phyloP scores from a whole-genome alignment of 2,329 filamentous ascomycete genomes.

The Fonsecaea nubica region DNA sequence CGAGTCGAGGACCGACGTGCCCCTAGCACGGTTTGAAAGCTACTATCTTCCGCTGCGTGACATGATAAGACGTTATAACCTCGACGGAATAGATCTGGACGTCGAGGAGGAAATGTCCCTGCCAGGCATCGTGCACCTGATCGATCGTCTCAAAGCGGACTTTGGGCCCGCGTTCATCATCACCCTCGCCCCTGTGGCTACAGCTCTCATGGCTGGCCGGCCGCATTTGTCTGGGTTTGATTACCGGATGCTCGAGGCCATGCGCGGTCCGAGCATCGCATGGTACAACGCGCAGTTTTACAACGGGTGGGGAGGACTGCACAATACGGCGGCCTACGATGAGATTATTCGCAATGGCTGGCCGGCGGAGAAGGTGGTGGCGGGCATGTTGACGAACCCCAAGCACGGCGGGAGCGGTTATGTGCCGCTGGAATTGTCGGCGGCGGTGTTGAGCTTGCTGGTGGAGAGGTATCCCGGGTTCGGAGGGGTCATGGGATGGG shows the following conservation, averaged over 20 bases:
- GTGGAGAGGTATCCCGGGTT: slow-evolving; percentile 70
- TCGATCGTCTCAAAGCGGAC: slow-evolving; percentile 67
- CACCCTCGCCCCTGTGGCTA: slow-evolving; percentile 81
- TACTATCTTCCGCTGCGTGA: slow-evolving; percentile 74
- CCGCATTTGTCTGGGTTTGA: slow-evolving; percentile 77
- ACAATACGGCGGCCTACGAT: slow-evolving; percentile 54
- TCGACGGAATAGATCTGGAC: slow-evolving; percentile 78
- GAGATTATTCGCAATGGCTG: slow-evolving; percentile 65
- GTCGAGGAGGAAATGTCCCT: slow-evolving; percentile 80
- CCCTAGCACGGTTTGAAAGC: slow-evolving; percentile 67
- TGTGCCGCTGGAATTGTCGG: slow-evolving; percentile 65
- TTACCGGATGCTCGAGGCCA: slow-evolving; percentile 75
- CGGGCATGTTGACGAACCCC: slow-evolving; percentile 81
- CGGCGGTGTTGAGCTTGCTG: slow-evolving; percentile 63
- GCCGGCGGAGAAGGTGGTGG: slow-evolving; percentile 73
- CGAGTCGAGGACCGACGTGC: slow-evolving; percentile 51
- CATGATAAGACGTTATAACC: slow-evolving; percentile 64
- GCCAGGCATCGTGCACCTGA: slow-evolving; percentile 68
- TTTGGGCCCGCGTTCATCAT: slow-evolving; percentile 62
- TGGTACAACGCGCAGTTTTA: slow-evolving; percentile 97
- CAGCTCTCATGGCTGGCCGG: slow-evolving; percentile 68
- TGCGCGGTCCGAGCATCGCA: slow-evolving; percentile 69
- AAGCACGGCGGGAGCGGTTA: slow-evolving; percentile 71
- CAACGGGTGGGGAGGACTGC: slow-evolving; percentile 80
- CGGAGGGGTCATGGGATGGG: slow-evolving; percentile 93